These are phyloP conservation scores for Didymella segeticola DNA, from an alignment of 2,329 filamentous ascomycete species.

Conservation along the genomic window DNA sequence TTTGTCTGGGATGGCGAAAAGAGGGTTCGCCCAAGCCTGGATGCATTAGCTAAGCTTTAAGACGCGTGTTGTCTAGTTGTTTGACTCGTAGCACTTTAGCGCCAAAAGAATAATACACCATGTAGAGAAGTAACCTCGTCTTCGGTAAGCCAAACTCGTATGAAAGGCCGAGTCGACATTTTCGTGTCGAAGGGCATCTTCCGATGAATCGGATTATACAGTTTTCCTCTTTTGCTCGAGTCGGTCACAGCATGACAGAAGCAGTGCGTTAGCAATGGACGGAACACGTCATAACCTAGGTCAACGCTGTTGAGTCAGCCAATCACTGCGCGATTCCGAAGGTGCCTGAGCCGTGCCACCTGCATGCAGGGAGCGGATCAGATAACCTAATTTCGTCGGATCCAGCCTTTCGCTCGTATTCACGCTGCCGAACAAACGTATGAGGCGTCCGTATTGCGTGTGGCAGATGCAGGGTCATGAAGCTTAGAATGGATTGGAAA, in stretches of 20 bases:
- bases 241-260: background rate
- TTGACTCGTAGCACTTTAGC: conserved; percentile 3
- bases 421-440: conserved; percentile 6
- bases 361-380: conserved; percentile 40
- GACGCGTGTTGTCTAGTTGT: background rate
- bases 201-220: background rate
- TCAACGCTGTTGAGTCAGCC: background rate
- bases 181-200: background rate
- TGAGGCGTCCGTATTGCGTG: conserved; percentile 14
- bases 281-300: conserved; percentile 18
- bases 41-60: conserved; percentile 43
- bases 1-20: conserved; percentile 52
- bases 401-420: conserved; percentile 8
- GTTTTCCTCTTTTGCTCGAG: conserved; percentile 1
- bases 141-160: background rate
- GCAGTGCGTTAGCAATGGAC: background rate
- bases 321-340: conserved; percentile 1
- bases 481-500: conserved; percentile 15
- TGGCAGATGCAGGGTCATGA: conserved; percentile 12
- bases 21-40: conserved; percentile 44
- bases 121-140: too few relatives aligned
- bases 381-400: conserved; percentile 40
- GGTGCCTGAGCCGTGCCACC: background rate
- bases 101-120: background rate
- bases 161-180: background rate